Conservation (phyloP, 2,329 filamentous ascomycete genomes). For the Stemphylium lycopersici region DNA sequence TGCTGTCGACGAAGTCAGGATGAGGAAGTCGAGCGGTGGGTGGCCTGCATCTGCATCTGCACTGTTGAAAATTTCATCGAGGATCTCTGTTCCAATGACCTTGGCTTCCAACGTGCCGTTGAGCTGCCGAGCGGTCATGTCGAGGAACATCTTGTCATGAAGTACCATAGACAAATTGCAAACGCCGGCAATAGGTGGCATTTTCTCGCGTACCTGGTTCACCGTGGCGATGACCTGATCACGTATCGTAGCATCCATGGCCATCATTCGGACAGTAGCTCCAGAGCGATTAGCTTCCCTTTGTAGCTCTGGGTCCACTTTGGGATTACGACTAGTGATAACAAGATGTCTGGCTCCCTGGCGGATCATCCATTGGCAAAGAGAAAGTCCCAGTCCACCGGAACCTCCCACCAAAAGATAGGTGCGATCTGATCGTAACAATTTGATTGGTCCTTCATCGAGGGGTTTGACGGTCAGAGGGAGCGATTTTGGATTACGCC, state of each 20-base stretch:
- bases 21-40: constrained; percentile 32
- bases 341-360: constrained; percentile 23
- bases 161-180: constrained; percentile 25
- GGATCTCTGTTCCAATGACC: constrained; percentile 25
- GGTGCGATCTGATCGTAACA: constrained; percentile 11
- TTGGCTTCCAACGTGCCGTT: constrained; percentile 18
- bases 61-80: constrained; percentile 8
- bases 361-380: constrained; percentile 27
- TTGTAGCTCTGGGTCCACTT: constrained; percentile 26
- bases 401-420: constrained; percentile 33
- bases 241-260: constrained; percentile 1
- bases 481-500: background rate
- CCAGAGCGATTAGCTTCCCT: constrained; percentile 1
- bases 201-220: background rate
- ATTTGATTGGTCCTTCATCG: background rate
- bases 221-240: constrained; percentile 2
- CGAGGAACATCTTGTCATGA: constrained; percentile 12
- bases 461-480: background rate
- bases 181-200: constrained; percentile 22
- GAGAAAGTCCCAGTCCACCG: constrained; percentile 24
- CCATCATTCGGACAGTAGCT: background rate
- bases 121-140: constrained; percentile 15
- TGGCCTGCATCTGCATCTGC: no score
- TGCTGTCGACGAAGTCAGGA: constrained; percentile 34
- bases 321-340: constrained; percentile 20